A percentile compares a stretch with the other conserved stretches of the same genome.
phyloP scores from a whole-genome alignment of 768 basidiomycete genomes.

The Chalciporus piperatus region DNA sequence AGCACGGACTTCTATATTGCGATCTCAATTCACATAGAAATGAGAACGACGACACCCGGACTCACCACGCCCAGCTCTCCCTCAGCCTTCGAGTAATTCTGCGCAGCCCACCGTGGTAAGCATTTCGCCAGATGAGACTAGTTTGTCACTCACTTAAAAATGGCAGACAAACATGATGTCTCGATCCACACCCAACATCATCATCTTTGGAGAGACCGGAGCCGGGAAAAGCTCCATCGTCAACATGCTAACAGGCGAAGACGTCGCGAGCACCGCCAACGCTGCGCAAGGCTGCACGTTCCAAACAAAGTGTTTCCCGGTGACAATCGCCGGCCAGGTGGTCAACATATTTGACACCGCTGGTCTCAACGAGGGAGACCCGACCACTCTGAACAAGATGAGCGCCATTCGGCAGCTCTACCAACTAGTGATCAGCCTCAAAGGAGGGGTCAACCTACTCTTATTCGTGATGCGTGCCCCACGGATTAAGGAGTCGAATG shows the following conservation, averaged over 20 bases:
- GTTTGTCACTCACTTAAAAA: neutral
- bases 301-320: neutral
- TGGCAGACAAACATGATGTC: neutral
- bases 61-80: neutral
- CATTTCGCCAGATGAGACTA: neutral
- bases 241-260: neutral
- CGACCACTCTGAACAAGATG: neutral
- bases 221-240: constrained; percentile 4
- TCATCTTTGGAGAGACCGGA: constrained; percentile 9
- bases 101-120: neutral
- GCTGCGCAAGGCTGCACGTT: neutral
- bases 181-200: neutral
- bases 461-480: constrained; percentile 33
- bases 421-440: constrained; percentile 24
- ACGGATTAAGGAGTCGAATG: constrained; percentile 7
- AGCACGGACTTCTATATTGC: neutral
- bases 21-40: neutral
- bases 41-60: neutral
- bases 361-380: constrained; percentile 3
- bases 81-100: neutral
- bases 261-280: neutral
- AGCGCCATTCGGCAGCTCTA: constrained; percentile 14
- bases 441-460: constrained; percentile 32
- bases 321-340: neutral
- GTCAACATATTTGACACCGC: constrained; percentile 2